Conservation (phyloP, 164 flowering plant species). For the Nymphaea thermarum region DNA sequence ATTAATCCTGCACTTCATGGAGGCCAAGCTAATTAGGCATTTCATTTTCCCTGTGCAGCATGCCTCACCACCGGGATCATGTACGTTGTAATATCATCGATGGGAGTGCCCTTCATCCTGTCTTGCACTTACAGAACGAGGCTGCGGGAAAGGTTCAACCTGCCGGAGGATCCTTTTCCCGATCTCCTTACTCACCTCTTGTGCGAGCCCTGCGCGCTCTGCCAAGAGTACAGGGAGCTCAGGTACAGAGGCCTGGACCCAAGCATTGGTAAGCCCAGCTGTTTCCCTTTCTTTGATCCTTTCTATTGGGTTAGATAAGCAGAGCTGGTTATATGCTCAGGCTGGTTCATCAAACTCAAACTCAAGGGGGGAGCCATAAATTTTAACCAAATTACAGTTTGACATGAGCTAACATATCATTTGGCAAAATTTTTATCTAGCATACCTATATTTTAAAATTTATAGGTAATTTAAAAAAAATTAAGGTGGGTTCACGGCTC, state of each 20-base stretch:
- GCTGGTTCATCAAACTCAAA: no score
- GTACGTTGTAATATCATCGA: slow-evolving; percentile 8
- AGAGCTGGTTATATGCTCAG: no score
- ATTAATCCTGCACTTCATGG: background rate
- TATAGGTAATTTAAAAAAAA: no score
- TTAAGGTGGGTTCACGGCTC: no score
- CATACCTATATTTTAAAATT: no score
- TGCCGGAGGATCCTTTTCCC: slow-evolving; percentile 21
- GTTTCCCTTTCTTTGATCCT: no score
- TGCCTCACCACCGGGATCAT: slow-evolving; percentile 20
- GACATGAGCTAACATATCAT: no score
- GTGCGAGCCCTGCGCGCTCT: slow-evolving; percentile 28
- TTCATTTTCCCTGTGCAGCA: slow-evolving; percentile 8
- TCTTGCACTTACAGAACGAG: slow-evolving; percentile 26
- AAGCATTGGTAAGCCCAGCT: slow-evolving; percentile 11
- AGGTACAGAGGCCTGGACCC: slow-evolving; percentile 27
- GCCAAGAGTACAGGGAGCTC: no score
- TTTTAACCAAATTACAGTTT: no score
- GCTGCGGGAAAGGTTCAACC: slow-evolving; percentile 15
- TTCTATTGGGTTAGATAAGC: no score
- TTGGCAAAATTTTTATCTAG: no score
- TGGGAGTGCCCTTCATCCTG: slow-evolving; percentile 18
- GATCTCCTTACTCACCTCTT: slow-evolving; percentile 23
- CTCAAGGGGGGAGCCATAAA: no score
- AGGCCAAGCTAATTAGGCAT: background rate